These are phyloP conservation scores for Aspergillus melleus DNA, from an alignment of 2,329 filamentous ascomycete genomes.

Conservation along the genomic window DNA sequence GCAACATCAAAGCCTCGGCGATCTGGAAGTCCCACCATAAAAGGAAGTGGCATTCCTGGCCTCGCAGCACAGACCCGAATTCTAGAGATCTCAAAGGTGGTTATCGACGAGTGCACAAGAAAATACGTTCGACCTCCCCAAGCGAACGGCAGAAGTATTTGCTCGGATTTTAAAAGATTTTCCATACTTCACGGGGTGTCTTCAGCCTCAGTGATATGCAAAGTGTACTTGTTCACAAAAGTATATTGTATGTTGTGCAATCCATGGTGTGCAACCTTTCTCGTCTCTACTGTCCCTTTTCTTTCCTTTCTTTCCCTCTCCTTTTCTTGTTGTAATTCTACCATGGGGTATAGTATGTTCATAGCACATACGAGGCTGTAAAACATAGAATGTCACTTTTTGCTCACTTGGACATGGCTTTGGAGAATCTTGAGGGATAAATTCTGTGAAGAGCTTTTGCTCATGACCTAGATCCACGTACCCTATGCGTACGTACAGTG, in stretches of 20 bases:
- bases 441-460: not conserved
- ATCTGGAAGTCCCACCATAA: not conserved
- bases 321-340: too few relatives aligned
- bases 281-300: too few relatives aligned
- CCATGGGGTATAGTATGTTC: not conserved
- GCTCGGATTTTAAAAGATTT: not conserved
- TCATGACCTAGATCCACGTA: not conserved
- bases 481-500: not conserved
- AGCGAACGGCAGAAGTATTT: constrained; percentile 6
- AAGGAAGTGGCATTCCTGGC: not conserved
- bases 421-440: not conserved
- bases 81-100: not conserved
- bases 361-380: not conserved
- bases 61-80: not conserved
- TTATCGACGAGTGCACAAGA: not conserved
- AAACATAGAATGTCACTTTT: not conserved
- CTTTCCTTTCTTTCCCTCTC: too few relatives aligned
- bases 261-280: too few relatives aligned
- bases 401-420: not conserved
- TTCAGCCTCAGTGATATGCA: too few relatives aligned
- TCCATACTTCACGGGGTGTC: not conserved
- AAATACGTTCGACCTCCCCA: not conserved
- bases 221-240: not conserved
- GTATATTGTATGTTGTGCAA: not conserved
- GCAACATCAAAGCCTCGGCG: constrained; percentile 2